Evolutionary conservation across 2,329 filamentous ascomycete species (phyloP), one percentile per base, ranked within the genome.

Genomic region (Colletotrichum graminicola): DNA sequence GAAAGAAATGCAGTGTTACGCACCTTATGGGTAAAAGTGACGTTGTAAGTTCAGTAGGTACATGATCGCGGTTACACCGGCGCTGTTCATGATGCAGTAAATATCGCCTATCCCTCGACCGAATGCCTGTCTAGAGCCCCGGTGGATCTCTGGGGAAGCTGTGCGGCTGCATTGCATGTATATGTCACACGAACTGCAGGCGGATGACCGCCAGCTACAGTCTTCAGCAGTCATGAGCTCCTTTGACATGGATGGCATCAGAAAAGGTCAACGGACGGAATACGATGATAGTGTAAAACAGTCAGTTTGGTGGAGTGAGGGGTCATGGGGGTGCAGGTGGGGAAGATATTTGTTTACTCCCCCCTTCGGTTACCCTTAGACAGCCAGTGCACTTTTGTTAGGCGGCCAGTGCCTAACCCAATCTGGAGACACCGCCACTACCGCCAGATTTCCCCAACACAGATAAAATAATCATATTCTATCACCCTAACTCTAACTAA

Each of bases 91-190:
- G 14, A 21, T 62, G 36, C 34, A 54, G 26, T 39, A 32, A 47
- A 55, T 61, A 21, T 61, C 32, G 65, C 39, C 21, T 21, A 45
- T 70, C 36, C 32, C 34, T 60, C 49, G 47, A 49, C 39, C 57
- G 47, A 51, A 49, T 47, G 23, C 32, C 41, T 47, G 43, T 12
- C 43, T 49, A 18, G 18, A 12, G 21, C n/a, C 21, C 49, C 16
- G 39, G 59, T 63, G 68, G 65, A 68, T 71, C 49, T 68, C 52
- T 41, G 65, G 68, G 65, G 59, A 51, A 55, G 57, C n/a, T 61
- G 21, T 32, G 52, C 26, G 49, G 47, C 47, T 16, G 49, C 41
- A 47, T 71, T n/a, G 29, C 29, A 51, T 49, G 21, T n/a, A 32
- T 21, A 18, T 39, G 14, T 60, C 39, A 57, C 34, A 52, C 36